These are phyloP conservation scores for Termitomyces sp. DNA, from an alignment of 768 basidiomycete genomes.

Conservation along the genomic window DNA sequence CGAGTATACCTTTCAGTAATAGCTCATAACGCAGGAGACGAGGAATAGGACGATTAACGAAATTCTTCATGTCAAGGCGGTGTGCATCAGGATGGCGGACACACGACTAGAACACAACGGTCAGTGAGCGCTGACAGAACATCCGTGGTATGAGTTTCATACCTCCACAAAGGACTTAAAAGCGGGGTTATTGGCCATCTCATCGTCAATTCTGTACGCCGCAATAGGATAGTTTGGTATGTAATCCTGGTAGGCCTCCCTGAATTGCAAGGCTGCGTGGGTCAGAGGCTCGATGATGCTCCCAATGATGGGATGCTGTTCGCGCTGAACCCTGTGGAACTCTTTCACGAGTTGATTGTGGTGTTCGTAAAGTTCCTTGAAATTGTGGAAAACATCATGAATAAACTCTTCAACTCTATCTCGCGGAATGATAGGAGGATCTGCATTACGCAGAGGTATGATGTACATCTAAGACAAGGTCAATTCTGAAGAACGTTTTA, in stretches of 20 bases:
- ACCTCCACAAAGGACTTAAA: slow-evolving; percentile 87
- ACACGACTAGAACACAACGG: slow-evolving; percentile 29
- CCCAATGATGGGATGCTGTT: slow-evolving; percentile 77
- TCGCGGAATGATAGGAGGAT: slow-evolving; percentile 75
- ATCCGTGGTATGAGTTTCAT: slow-evolving; percentile 16
- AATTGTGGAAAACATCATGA: slow-evolving; percentile 87
- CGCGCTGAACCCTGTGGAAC: slow-evolving; percentile 83
- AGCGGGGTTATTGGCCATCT: slow-evolving; percentile 74
- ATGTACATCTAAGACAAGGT: slow-evolving; percentile 66
- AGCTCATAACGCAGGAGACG: slow-evolving; percentile 87
- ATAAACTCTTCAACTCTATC: slow-evolving; percentile 76
- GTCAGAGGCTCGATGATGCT: slow-evolving; percentile 82
- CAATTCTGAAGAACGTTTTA: background rate
- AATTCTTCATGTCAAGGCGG: slow-evolving; percentile 87
- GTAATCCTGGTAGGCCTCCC: slow-evolving; percentile 90
- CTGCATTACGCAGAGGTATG: slow-evolving; percentile 62
- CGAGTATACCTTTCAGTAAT: slow-evolving; percentile 74
- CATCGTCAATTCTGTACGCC: slow-evolving; percentile 82
- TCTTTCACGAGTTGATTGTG: slow-evolving; percentile 75
- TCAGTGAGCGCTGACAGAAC: slow-evolving; percentile 14
- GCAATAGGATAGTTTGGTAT: slow-evolving; percentile 93
- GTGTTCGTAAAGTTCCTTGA: slow-evolving; percentile 68
- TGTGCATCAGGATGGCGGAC: slow-evolving; percentile 72
- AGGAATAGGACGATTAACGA: slow-evolving; percentile 90
- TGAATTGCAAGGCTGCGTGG: slow-evolving; percentile 89